Conservation (phyloP, 2,329 filamentous ascomycete species). For the Boeremia exigua region DNA sequence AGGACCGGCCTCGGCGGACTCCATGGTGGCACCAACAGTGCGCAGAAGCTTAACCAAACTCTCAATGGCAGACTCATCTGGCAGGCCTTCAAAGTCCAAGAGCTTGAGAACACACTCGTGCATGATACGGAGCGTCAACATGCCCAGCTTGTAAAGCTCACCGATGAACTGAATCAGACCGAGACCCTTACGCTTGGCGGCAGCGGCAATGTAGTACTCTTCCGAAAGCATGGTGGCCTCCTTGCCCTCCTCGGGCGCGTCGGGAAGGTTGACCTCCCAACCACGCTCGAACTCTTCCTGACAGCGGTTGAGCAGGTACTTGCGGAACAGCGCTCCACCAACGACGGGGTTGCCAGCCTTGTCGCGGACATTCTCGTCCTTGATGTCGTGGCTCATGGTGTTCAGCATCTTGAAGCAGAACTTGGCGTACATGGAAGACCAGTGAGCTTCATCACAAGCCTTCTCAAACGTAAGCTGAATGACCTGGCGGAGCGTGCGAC, state of each 20-base stretch:
- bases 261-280: constrained; percentile 88
- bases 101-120: constrained; percentile 98
- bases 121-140: constrained; percentile 99
- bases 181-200: constrained; percentile 94
- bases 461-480: constrained; percentile 99
- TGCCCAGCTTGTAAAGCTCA: constrained; percentile 97
- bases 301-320: constrained; percentile 97
- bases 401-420: constrained; percentile 98
- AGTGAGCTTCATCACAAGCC: constrained; percentile 96
- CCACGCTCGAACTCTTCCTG: constrained; percentile 99
- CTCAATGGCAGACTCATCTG: constrained; percentile 96
- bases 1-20: constrained; percentile 77
- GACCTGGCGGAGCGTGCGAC: constrained; percentile 92
- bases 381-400: constrained; percentile 82
- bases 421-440: constrained; percentile 98
- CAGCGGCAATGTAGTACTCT: constrained; percentile 93
- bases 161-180: constrained; percentile 99
- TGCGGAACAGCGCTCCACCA: constrained; percentile 93
- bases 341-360: constrained; percentile 86
- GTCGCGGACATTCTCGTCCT: constrained; percentile 93
- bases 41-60: constrained; percentile 90
- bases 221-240: constrained; percentile 89
- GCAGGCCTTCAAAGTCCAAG: constrained; percentile 90
- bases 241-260: constrained; percentile 77
- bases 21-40: constrained; percentile 89